Conservation (phyloP, 192 early-diverging fungal genomes). For the Phlyctochytrium planicorne region DNA sequence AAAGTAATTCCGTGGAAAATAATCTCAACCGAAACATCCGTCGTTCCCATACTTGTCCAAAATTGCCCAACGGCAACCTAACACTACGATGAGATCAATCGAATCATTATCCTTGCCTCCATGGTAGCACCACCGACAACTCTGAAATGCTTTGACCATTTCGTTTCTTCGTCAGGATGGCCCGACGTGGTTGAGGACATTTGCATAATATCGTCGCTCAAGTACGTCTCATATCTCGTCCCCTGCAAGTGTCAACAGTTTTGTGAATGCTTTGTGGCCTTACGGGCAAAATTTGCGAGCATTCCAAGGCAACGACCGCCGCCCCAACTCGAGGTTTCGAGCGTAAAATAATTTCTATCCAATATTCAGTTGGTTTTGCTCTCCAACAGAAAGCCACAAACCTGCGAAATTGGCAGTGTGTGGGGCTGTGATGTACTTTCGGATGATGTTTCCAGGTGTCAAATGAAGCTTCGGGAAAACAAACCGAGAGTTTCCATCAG, state of each 20-base stretch:
- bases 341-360: conserved; percentile 33
- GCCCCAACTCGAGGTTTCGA: conserved; percentile 46
- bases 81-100: conserved; percentile 14
- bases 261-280: too few relatives aligned
- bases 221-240: too few relatives aligned
- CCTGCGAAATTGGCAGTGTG: conserved; percentile 76
- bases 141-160: conserved; percentile 50
- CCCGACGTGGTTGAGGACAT: conserved; percentile 64
- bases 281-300: too few relatives aligned
- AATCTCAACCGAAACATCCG: conserved; percentile 66
- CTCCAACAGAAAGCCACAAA: too few relatives aligned
- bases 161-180: conserved; percentile 56
- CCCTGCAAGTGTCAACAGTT: too few relatives aligned
- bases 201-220: too few relatives aligned
- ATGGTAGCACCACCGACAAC: conserved; percentile 71
- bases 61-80: conserved; percentile 71
- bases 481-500: conserved; percentile 45
- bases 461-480: conserved; percentile 61
- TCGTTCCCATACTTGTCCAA: conserved; percentile 77
- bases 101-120: conserved; percentile 54
- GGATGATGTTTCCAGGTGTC: conserved; percentile 72
- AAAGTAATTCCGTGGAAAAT: conserved; percentile 77
- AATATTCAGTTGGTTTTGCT: too few relatives aligned
- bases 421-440: conserved; percentile 83
- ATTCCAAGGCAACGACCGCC: conserved; percentile 65